These are phyloP conservation scores for Sclerotinia subarctica DNA, from an alignment of 2,329 filamentous ascomycete genomes.

Conservation along the genomic window DNA sequence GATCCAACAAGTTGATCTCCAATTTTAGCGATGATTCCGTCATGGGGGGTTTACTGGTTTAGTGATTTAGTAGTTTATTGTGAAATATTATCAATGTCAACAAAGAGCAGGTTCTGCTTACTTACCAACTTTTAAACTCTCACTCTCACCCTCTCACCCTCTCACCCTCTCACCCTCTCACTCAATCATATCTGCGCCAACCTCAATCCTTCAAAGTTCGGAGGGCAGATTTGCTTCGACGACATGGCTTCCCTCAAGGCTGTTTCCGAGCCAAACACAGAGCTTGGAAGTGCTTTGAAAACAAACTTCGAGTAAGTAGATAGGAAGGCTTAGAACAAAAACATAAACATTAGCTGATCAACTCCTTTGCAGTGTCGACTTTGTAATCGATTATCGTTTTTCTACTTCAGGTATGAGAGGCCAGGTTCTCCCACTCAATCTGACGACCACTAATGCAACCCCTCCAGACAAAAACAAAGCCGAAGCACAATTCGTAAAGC, in stretches of 20 bases:
- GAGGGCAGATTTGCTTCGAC: constrained; percentile 13
- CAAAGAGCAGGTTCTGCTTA: constrained; percentile 1
- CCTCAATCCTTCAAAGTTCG: constrained; percentile 9
- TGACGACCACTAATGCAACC: constrained; percentile 25
- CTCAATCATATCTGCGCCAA: background rate
- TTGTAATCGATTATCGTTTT: constrained; percentile 78
- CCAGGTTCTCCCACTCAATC: constrained; percentile 9
- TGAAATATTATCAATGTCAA: constrained; percentile 3
- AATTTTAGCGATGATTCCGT: constrained; percentile 18
- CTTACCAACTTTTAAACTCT: constrained; percentile 24
- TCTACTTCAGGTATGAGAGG: constrained; percentile 57
- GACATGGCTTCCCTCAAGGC: constrained; percentile 34
- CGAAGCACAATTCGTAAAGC: constrained; percentile 70
- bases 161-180: background rate
- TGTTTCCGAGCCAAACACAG: constrained; percentile 29
- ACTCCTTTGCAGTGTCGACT: constrained; percentile 65
- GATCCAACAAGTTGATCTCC: background rate
- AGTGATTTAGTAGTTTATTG: too few relatives aligned
- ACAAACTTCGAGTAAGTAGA: constrained; percentile 45
- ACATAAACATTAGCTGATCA: constrained; percentile 20
- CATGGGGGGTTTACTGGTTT: background rate
- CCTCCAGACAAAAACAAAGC: constrained; percentile 63
- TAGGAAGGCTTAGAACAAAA: background rate
- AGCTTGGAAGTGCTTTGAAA: constrained; percentile 29
- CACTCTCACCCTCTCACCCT: background rate